Evolutionary conservation across 2,329 filamentous ascomycete species (phyloP).

Genomic region (Fusarium scirpi): DNA sequence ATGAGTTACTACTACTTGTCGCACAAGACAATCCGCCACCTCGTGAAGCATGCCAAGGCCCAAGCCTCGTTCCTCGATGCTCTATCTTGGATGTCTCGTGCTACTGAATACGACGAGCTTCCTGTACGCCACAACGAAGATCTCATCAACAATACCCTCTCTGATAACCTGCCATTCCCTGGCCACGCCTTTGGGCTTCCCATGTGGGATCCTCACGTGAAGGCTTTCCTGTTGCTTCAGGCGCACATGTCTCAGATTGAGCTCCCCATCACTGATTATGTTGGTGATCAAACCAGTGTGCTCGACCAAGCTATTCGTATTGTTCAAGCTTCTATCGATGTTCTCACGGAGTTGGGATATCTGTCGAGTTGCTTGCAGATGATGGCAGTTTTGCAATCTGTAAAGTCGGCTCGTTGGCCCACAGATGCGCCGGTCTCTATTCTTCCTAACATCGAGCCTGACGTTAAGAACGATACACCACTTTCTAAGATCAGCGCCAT

Average conservation of each 20-base stretch:
- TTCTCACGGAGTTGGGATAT: constrained; percentile 89
- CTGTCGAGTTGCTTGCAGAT: constrained; percentile 82
- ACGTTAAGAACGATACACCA: constrained; percentile 57
- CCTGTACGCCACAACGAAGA: constrained; percentile 99
- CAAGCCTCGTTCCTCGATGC: constrained; percentile 83
- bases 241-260: constrained; percentile 94
- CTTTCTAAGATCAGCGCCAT: constrained; percentile 59
- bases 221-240: constrained; percentile 92
- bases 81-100: constrained; percentile 91
- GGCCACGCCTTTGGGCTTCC: constrained; percentile 76
- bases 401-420: constrained; percentile 95
- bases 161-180: constrained; percentile 78
- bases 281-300: constrained; percentile 90
- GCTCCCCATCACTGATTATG: constrained; percentile 95
- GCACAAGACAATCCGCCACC: constrained; percentile 90
- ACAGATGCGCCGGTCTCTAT: constrained; percentile 83
- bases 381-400: constrained; percentile 87
- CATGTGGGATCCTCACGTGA: constrained; percentile 99
- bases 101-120: constrained; percentile 96
- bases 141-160: constrained; percentile 92
- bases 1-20: constrained; percentile 99
- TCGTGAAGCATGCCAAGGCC: constrained; percentile 80
- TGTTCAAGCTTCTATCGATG: constrained; percentile 93
- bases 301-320: constrained; percentile 97
- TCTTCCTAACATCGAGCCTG: constrained; percentile 75